Base-by-base conservation (phyloP, 305 asterid genomes). In the Rubia tinctorum region DNA sequence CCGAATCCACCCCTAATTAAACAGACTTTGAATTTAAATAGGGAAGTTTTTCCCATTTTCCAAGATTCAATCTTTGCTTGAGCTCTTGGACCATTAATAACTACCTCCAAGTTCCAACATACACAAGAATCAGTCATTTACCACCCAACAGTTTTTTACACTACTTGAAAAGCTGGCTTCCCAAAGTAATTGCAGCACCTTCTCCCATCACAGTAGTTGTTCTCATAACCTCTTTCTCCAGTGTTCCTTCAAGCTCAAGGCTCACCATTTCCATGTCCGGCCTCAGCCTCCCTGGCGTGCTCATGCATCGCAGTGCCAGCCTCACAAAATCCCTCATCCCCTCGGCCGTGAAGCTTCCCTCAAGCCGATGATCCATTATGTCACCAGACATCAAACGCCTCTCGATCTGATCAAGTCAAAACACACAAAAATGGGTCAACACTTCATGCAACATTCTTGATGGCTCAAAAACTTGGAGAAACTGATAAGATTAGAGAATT, bases 141-240 rank as follows among this genome's bases (percentile, higher is more conserved):
- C 22, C 22, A 17, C 59, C 17, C 17, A 8, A 18, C 59, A 62
- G 14, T 62, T 49, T 43, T 59, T 73, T 49, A 6, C 15, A 71
- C 79, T 72, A 86, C 44, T 70, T 83, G 68, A 91, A 91, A 6
- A 91, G 83, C 61, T 88, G 84, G 79, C 97, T 91, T 68, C 97
- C 97, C 11, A 86, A 87, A 9, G 80, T 86, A 22, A 91, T 88
- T 15, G 78, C 84, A 44, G 83, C 84, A 18, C 91, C 84, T 82
- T 89, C 97, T 6, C 94, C 92, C 76, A 72, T 76, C 51, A 84
- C 73, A 7, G 85, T 91, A 7, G 85, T 91, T n/a, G 96, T 91
- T 20, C 81, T 82, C 77, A 82, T 88, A 27, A 84, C 80, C 83
- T 91, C 97, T 61, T 81, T 82, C 62, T 91, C 90, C 67, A 82